Percentiles rank a stretch among this genome's conserved stretches.
Evolutionary conservation across 495 filamentous ascomycete genomes (phyloP).

Genomic region (Podospora tetraspora): DNA sequence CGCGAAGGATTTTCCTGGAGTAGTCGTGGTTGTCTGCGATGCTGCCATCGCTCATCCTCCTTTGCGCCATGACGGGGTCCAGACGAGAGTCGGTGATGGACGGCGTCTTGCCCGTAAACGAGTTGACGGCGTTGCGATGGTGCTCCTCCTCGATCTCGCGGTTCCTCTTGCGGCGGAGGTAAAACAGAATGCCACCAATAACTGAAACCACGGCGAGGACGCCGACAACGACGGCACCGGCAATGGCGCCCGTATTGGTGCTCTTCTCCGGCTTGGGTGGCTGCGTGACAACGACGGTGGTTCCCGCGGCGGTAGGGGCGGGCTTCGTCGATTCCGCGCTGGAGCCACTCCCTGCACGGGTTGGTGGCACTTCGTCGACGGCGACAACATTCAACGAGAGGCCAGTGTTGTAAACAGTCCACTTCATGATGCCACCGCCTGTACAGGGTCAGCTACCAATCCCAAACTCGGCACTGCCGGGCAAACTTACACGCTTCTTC

Average conservation of each 20-base stretch:
- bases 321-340: slow-evolving; percentile 5
- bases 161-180: slow-evolving; percentile 66
- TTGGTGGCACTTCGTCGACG: slow-evolving; percentile 1
- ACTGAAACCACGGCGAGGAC: slow-evolving; percentile 64
- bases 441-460: slow-evolving; percentile 2
- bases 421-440: slow-evolving; percentile 51
- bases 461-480: not conserved
- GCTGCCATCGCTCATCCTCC: slow-evolving; percentile 90
- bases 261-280: slow-evolving; percentile 43
- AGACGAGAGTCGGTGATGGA: slow-evolving; percentile 78
- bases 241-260: slow-evolving; percentile 61
- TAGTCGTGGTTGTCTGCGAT: slow-evolving; percentile 98
- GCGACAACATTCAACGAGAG: slow-evolving; percentile 21
- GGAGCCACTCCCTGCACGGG: not conserved
- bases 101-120: slow-evolving; percentile 59
- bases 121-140: slow-evolving; percentile 64
- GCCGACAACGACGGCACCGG: slow-evolving; percentile 82
- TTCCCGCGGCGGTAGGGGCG: slow-evolving; percentile 8
- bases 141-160: slow-evolving; percentile 74
- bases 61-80: slow-evolving; percentile 80
- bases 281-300: slow-evolving; percentile 22
- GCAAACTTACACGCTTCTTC: slow-evolving; percentile 53
- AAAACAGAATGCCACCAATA: slow-evolving; percentile 66
- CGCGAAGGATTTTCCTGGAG: slow-evolving; percentile 91
- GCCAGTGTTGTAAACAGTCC: slow-evolving; percentile 50